Conservation (phyloP, 768 basidiomycete genomes). For the Tylopilus felleus region DNA sequence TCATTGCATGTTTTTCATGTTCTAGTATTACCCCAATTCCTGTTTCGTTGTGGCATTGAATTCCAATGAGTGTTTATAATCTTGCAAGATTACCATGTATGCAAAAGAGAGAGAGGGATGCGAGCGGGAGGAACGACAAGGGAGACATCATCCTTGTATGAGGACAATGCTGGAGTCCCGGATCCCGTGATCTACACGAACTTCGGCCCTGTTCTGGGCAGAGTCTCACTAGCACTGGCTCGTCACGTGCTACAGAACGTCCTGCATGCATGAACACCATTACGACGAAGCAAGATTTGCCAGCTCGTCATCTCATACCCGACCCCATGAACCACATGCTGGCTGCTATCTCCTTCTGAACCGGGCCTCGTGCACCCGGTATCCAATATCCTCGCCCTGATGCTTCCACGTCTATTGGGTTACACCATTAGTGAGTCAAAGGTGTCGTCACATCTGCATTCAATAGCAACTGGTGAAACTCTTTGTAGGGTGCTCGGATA, state of each 20-base stretch:
- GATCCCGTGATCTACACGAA: too few species aligned
- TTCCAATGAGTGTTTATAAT: slow-evolving; percentile 17
- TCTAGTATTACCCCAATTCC: slow-evolving; percentile 30
- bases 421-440: neutral
- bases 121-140: too few species aligned
- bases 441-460: neutral
- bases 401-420: neutral
- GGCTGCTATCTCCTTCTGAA: neutral
- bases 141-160: too few species aligned
- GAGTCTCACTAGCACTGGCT: too few species aligned
- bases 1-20: slow-evolving; percentile 32
- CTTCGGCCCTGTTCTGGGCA: too few species aligned
- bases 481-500: neutral
- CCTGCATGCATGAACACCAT: too few species aligned
- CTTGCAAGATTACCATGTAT: too few species aligned
- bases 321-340: neutral
- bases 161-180: too few species aligned
- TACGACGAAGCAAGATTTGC: slow-evolving; percentile 1
- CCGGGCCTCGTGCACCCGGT: neutral
- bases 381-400: neutral
- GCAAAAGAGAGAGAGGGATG: too few species aligned
- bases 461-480: neutral
- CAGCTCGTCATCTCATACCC: neutral
- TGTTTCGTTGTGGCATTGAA: slow-evolving; percentile 19
- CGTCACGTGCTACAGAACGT: too few species aligned